phyloP scores from a whole-genome alignment of 106 monocot genomes.

The Amphibolis antarctica region DNA sequence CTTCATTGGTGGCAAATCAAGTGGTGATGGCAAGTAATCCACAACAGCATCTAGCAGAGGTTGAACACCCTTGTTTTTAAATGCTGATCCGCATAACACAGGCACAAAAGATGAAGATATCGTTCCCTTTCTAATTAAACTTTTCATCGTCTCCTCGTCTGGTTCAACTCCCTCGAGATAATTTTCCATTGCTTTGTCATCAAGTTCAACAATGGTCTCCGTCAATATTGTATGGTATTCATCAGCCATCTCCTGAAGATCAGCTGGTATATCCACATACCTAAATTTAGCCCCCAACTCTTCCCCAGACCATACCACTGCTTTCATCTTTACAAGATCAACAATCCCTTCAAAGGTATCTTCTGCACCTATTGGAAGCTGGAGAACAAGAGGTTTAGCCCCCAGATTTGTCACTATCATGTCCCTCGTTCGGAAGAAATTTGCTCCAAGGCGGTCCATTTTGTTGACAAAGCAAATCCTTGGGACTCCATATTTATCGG shows the following conservation, averaged over 20 bases:
- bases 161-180: conserved; percentile 91
- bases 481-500: conserved; percentile 94
- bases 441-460: conserved; percentile 95
- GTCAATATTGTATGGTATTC: conserved; percentile 73
- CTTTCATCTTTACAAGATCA: conserved; percentile 86
- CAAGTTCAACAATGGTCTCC: conserved; percentile 82
- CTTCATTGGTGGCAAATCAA: conserved; percentile 90
- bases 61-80: conserved; percentile 98
- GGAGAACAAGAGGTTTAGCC: conserved; percentile 79
- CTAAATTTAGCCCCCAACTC: conserved; percentile 81
- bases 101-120: conserved; percentile 67
- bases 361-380: conserved; percentile 85
- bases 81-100: conserved; percentile 94
- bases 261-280: conserved; percentile 70
- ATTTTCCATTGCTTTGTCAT: conserved; percentile 82
- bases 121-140: conserved; percentile 74
- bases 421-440: conserved; percentile 89
- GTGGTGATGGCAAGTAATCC: conserved; percentile 92
- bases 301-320: conserved; percentile 81
- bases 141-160: conserved; percentile 68
- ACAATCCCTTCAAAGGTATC: conserved; percentile 80
- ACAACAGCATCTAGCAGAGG: conserved; percentile 93
- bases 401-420: conserved; percentile 92
- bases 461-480: conserved; percentile 96
- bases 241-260: conserved; percentile 63